These are phyloP conservation scores for Diaporthe citri DNA, from an alignment of 2,329 filamentous ascomycete species.

Conservation along the genomic window DNA sequence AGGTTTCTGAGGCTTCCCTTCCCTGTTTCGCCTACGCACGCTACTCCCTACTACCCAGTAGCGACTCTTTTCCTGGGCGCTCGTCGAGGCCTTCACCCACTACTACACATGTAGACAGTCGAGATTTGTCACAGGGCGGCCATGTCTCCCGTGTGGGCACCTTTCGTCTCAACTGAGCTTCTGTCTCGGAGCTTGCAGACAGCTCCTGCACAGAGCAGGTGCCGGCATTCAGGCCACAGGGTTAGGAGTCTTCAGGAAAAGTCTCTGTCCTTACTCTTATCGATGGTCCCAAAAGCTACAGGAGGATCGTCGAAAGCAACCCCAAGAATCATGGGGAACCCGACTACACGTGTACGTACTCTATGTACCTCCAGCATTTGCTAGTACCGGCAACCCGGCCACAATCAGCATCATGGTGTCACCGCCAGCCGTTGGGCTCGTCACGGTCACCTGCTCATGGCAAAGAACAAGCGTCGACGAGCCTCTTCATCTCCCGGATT, in stretches of 20 bases:
- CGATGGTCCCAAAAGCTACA: too few species aligned
- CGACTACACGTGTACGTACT: background rate
- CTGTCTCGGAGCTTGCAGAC: background rate
- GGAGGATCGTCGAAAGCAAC: background rate
- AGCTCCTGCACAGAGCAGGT: background rate
- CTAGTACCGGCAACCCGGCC: background rate
- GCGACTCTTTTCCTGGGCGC: background rate
- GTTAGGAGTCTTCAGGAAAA: too few species aligned
- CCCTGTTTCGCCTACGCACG: slow-evolving; percentile 19
- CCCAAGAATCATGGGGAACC: slow-evolving; percentile 1
- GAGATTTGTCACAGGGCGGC: background rate
- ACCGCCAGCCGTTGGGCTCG: background rate
- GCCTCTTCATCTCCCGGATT: background rate
- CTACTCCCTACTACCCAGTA: slow-evolving; percentile 13
- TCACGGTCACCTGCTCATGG: slow-evolving; percentile 3
- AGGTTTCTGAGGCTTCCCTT: slow-evolving; percentile 23
- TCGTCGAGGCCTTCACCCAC: background rate
- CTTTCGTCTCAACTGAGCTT: background rate
- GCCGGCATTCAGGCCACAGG: background rate
- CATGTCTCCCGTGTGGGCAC: background rate
- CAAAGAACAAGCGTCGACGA: background rate
- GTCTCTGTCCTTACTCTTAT: too few species aligned
- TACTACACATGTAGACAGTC: background rate
- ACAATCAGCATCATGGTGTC: background rate
- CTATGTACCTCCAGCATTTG: background rate